These are phyloP conservation scores for Nannochloris sp. DNA, from an alignment of 139 green algal species.

Conservation along the genomic window DNA sequence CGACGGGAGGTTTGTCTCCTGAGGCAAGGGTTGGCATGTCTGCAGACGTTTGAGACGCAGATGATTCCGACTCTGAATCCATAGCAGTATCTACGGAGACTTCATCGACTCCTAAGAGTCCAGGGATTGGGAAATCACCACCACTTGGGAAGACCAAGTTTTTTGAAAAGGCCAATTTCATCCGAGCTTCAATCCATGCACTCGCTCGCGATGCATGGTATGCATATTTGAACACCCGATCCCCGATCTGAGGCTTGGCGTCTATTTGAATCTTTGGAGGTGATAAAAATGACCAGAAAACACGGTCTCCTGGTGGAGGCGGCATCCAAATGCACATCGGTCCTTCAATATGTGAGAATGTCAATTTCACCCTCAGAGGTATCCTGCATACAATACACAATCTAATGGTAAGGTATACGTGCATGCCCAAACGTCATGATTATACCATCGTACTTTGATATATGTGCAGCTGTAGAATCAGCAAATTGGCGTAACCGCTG, in stretches of 20 bases:
- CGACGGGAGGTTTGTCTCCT: no score
- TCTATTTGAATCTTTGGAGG: slow-evolving; percentile 24
- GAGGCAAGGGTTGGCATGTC: no score
- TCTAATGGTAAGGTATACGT: no score
- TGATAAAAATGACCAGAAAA: slow-evolving; percentile 40
- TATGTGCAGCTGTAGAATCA: slow-evolving; percentile 22
- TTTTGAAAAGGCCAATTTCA: slow-evolving; percentile 32
- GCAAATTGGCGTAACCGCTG: slow-evolving; percentile 19
- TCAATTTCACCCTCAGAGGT: slow-evolving; percentile 35
- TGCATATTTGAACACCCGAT: slow-evolving; percentile 39
- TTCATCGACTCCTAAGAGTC: slow-evolving; percentile 17
- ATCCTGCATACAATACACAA: slow-evolving; percentile 17
- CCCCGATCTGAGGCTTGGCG: slow-evolving; percentile 29
- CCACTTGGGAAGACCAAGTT: slow-evolving; percentile 43
- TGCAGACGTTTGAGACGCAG: no score
- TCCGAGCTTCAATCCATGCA: slow-evolving; percentile 33
- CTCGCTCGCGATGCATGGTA: slow-evolving; percentile 27
- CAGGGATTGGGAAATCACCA: slow-evolving; percentile 30
- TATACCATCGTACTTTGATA: slow-evolving; percentile 5
- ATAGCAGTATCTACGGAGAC: background rate
- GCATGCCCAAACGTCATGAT: no score
- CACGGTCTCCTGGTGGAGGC: slow-evolving; percentile 38
- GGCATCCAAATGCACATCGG: slow-evolving; percentile 38
- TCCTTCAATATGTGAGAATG: slow-evolving; percentile 32
- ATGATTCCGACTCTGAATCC: no score